Evolutionary conservation across 2,329 filamentous ascomycete species (phyloP).

Genomic region (Ophiostoma novo-ulmi): DNA sequence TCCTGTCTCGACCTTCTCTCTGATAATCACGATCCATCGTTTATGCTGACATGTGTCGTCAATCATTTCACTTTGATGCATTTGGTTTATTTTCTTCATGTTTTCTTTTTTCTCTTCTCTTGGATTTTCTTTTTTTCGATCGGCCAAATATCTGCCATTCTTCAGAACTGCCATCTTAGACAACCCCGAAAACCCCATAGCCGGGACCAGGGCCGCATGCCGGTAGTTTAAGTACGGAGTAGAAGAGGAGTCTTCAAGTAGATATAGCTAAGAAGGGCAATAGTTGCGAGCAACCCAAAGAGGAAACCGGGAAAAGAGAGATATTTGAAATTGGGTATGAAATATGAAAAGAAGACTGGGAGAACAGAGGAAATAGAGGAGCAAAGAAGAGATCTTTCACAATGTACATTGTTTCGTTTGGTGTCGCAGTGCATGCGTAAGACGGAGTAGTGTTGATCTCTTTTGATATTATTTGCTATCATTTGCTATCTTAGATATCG

Average conservation of each 20-base stretch:
- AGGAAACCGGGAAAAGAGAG: neutral
- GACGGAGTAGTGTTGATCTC: no score
- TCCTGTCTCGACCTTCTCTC: neutral
- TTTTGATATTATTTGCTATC: neutral
- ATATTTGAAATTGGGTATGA: no score
- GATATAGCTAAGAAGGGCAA: neutral
- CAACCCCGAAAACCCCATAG: neutral
- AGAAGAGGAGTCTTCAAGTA: neutral
- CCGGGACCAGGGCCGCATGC: conserved; percentile 4
- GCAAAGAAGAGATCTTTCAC: neutral
- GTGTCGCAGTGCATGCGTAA: neutral
- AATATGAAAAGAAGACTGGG: neutral
- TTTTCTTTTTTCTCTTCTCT: neutral
- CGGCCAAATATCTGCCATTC: neutral
- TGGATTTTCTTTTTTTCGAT: neutral
- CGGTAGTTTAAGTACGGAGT: neutral
- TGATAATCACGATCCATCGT: neutral
- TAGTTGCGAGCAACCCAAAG: neutral
- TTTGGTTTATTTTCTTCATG: neutral
- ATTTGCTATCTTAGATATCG: neutral
- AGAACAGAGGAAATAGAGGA: no score
- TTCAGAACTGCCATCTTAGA: neutral
- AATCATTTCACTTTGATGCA: neutral
- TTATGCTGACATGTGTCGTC: neutral
- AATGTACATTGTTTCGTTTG: conserved; percentile 3